Evolutionary conservation across 2,329 filamentous ascomycete genomes (phyloP).

Genomic region (Raffaelea arxii): DNA sequence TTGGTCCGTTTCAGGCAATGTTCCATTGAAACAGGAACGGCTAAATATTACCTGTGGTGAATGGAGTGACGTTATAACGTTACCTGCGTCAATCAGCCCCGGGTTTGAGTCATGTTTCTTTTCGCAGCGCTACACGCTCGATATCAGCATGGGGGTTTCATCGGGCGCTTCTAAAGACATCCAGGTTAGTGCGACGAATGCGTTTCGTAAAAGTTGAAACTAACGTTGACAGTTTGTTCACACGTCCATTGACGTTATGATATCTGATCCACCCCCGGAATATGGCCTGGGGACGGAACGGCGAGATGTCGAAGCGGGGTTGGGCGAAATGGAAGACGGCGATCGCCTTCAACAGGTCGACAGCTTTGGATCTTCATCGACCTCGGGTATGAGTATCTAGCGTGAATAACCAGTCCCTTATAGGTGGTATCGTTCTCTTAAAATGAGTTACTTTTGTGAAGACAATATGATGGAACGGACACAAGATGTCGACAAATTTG

Average conservation of each 20-base stretch:
- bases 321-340: no score
- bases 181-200: neutral
- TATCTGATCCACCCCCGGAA: constrained; percentile 1
- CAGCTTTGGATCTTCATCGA: no score
- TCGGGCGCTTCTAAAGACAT: neutral
- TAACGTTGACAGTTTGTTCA: neutral
- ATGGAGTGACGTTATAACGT: neutral
- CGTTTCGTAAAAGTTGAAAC: neutral
- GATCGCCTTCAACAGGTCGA: no score
- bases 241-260: neutral
- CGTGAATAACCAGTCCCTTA: no score
- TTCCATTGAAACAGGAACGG: neutral
- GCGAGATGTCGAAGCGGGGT: no score
- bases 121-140: constrained; percentile 6
- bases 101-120: constrained; percentile 7
- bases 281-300: no score
- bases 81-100: neutral
- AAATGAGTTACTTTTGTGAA: no score
- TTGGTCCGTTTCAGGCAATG: neutral
- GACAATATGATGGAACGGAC: no score
- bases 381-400: no score
- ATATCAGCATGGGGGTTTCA: constrained; percentile 5
- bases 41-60: constrained; percentile 2
- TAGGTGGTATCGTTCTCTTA: no score
- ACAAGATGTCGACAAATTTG: no score